These are phyloP conservation scores for Medicago lupulina DNA, from an alignment of 306 rosid genomes.

Conservation along the genomic window DNA sequence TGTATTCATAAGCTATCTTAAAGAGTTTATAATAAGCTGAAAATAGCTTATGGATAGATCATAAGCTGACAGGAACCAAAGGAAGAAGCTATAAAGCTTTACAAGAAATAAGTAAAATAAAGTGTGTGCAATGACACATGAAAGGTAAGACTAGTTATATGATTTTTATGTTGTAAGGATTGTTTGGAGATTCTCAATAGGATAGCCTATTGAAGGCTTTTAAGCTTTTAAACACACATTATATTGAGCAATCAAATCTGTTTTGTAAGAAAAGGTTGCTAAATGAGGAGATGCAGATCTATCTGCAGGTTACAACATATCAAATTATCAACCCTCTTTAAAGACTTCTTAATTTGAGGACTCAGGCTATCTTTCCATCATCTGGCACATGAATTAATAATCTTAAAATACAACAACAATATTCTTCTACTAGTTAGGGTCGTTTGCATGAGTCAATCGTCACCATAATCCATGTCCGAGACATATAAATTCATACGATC, in stretches of 20 bases:
- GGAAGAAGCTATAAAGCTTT: no score
- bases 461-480: neutral
- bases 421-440: neutral
- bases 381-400: neutral
- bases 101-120: conserved; percentile 8
- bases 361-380: neutral
- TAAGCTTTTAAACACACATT: neutral
- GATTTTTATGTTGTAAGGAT: neutral
- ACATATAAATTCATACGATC: neutral
- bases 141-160: conserved; percentile 6
- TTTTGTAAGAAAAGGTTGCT: no score
- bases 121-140: neutral
- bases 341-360: neutral
- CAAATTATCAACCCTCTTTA: neutral
- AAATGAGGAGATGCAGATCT: neutral
- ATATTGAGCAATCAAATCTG: neutral
- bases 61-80: no score
- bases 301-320: conserved; percentile 3
- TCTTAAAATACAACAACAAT: neutral
- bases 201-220: neutral
- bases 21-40: neutral
- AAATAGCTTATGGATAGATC: neutral
- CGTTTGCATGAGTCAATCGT: neutral
- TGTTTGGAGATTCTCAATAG: neutral
- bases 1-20: neutral